Conservation (phyloP, 805 yeast species). For the Komagataella ulmi region DNA sequence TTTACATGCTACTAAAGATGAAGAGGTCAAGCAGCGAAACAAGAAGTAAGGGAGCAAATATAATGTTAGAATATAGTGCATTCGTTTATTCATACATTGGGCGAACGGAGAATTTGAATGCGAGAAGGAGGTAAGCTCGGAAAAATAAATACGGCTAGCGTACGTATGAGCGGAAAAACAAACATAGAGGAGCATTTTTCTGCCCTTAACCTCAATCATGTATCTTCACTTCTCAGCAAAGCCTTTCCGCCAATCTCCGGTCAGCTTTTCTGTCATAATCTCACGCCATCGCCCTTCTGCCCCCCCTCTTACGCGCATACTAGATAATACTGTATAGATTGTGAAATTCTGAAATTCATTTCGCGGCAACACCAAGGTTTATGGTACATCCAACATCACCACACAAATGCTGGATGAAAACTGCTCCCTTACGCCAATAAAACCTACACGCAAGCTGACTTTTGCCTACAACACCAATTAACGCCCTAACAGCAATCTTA, state of each 20-base stretch:
- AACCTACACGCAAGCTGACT: neutral
- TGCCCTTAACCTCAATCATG: too few species aligned
- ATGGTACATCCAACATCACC: neutral
- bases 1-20: constrained; percentile 76
- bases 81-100: neutral
- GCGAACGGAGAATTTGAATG: neutral
- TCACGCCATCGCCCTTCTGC: too few species aligned
- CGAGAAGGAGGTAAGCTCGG: neutral
- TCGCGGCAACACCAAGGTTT: neutral
- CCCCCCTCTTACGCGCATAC: too few species aligned
- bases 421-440: neutral
- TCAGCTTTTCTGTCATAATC: too few species aligned
- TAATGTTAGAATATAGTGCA: neutral
- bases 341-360: neutral
- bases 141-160: neutral
- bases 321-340: neutral
- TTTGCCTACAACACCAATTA: neutral
- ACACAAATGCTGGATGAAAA: neutral
- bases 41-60: constrained; percentile 1
- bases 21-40: constrained; percentile 59
- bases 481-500: neutral
- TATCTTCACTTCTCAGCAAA: too few species aligned
- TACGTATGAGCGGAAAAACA: neutral
- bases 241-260: too few species aligned
- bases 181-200: too few species aligned